These are phyloP conservation scores for Physcomitrellopsis africana DNA, from an alignment of 225 moss, liverwort and hornwort species.

Conservation along the genomic window DNA sequence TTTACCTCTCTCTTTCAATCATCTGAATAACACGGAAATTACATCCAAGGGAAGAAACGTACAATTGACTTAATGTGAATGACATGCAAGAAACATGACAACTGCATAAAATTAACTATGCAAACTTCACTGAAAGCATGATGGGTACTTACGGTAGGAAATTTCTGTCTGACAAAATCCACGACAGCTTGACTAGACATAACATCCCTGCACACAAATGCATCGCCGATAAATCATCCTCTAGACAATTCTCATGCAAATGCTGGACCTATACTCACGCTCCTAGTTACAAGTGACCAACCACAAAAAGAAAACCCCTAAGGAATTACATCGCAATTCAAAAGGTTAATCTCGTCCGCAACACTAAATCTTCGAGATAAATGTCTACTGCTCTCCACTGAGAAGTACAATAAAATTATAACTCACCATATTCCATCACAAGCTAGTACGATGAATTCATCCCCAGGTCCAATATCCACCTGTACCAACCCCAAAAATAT, in stretches of 20 bases:
- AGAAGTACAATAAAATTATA: neutral
- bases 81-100: neutral
- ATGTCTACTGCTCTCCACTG: conserved; percentile 5
- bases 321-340: neutral
- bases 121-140: neutral
- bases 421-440: conserved; percentile 66
- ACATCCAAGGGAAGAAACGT: neutral
- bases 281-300: neutral
- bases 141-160: conserved; percentile 47
- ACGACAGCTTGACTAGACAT: conserved; percentile 64
- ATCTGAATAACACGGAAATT: neutral
- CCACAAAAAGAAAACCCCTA: neutral
- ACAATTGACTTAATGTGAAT: neutral
- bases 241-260: conserved; percentile 9
- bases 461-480: conserved; percentile 57
- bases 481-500: conserved; percentile 30
- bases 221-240: conserved; percentile 27
- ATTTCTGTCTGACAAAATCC: conserved; percentile 47
- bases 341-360: conserved; percentile 19
- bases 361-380: neutral
- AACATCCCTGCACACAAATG: conserved; percentile 54
- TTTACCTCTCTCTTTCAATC: neutral
- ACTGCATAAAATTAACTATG: conserved; percentile 1
- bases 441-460: conserved; percentile 65
- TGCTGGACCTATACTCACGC: neutral